Evolutionary conservation across 768 basidiomycete genomes (phyloP), one percentile per base, ranked within the genome.

Genomic region (Macrolepiota albuminosa): DNA sequence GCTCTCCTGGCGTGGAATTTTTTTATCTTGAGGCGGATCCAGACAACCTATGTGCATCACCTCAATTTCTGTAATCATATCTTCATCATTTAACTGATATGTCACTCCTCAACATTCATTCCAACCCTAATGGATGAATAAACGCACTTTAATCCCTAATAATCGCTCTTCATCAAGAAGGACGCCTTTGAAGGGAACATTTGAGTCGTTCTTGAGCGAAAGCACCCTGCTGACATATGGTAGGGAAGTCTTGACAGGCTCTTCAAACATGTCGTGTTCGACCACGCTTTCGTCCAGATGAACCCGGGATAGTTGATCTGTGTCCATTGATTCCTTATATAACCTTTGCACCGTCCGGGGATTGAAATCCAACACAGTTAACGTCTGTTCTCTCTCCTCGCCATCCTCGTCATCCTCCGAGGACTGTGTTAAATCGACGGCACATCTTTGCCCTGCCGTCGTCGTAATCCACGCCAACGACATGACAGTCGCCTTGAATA

Each of bases 401-500:
- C 18, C 34, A 10, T 18, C 47, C 2, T 47, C 52, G 42, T 43
- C 42, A 6, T 16, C 40, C n/a, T 37, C 24, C 21, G 14, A 16
- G 18, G 29, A 7, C 14, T 24, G 10, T 4, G 45, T 34, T 13
- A 48, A 43, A 1, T 21, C 40, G 2, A 58, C 31, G 5, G 40
- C 57, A 48, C 56, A 57, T 18, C 58, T 21, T 45, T 53, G 58
- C 18, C 58, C 58, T 10, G 42, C 58, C 10, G 58, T 53, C 8
- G 43, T 53, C 2, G 58, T 59, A 2, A 59, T 53, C 58, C 50
- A 59, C 8, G n/a, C 31, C 14, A n/a, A 1, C 0, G 50, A 43
- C 16, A 3, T 9, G 29, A 29, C 7, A 6, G 16, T 34, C n/a
- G 18, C 48, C 21, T 53, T 16, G 36, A 53, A 52, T n/a, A 37